Evolutionary conservation across 192 early-diverging fungal species (phyloP).

Genomic region (Obelidium mucronatum): DNA sequence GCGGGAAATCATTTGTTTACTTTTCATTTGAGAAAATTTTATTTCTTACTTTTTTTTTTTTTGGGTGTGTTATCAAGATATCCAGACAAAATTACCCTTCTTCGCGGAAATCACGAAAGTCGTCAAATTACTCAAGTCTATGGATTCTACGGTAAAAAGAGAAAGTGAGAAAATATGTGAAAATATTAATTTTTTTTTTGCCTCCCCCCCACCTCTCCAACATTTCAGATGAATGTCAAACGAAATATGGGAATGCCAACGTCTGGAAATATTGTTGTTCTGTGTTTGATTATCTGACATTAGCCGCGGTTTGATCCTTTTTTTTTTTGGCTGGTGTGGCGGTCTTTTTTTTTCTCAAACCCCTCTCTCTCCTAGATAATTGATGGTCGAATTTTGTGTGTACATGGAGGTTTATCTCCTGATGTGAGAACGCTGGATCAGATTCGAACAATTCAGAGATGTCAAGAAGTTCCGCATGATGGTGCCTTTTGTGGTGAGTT

Average conservation of each 20-base stretch:
- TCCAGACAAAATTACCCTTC: slow-evolving; percentile 94
- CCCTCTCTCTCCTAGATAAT: slow-evolving; percentile 68
- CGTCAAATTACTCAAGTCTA: slow-evolving; percentile 97
- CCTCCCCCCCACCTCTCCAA: neutral
- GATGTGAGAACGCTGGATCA: slow-evolving; percentile 94
- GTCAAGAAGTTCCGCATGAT: slow-evolving; percentile 94
- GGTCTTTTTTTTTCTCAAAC: neutral
- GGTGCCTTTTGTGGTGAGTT: slow-evolving; percentile 84
- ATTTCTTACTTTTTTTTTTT: slow-evolving; percentile 9
- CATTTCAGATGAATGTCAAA: slow-evolving; percentile 84
- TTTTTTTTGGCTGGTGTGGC: neutral
- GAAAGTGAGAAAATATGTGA: neutral
- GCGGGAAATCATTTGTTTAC: neutral
- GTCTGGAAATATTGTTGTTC: slow-evolving; percentile 97
- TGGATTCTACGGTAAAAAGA: slow-evolving; percentile 88
- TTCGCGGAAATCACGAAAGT: slow-evolving; percentile 97
- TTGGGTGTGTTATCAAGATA: slow-evolving; percentile 64
- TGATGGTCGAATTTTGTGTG: slow-evolving; percentile 92
- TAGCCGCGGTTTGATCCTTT: slow-evolving; percentile 77
- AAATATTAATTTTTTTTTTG: neutral
- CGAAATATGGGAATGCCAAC: slow-evolving; percentile 94
- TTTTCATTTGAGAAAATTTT: slow-evolving; percentile 15
- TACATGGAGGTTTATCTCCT: slow-evolving; percentile 92
- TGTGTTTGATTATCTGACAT: slow-evolving; percentile 90
- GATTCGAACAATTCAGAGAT: slow-evolving; percentile 92